Evolutionary conservation across 306 rosid genomes (phyloP).

Genomic region (Begonia peltatifolia): DNA sequence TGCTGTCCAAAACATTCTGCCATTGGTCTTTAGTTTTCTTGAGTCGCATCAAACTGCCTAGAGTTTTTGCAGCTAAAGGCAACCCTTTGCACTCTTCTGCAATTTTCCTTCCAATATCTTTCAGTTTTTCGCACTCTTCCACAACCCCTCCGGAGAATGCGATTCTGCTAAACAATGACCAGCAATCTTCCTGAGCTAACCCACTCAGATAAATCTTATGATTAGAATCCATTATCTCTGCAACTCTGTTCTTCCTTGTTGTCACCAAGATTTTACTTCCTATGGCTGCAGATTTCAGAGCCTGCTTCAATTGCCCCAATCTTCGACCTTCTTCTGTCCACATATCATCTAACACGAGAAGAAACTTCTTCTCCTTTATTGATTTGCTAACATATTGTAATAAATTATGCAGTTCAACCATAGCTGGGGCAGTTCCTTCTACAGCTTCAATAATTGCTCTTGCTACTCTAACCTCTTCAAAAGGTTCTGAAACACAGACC

Average conservation of each 20-base stretch:
- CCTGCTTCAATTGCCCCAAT: slow-evolving; percentile 16
- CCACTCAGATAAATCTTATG: slow-evolving; percentile 3
- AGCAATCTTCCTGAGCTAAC: slow-evolving; percentile 19
- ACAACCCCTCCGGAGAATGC: slow-evolving; percentile 13
- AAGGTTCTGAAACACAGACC: background rate
- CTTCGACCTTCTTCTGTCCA: slow-evolving; percentile 22
- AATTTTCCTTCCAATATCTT: background rate
- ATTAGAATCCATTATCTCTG: slow-evolving; percentile 10
- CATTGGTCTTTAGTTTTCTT: slow-evolving; percentile 12
- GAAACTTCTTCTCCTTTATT: slow-evolving; percentile 8
- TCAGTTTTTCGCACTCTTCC: slow-evolving; percentile 8
- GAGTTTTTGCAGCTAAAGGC: slow-evolving; percentile 14
- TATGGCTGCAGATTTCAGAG: slow-evolving; percentile 15
- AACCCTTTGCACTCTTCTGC: background rate
- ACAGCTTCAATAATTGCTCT: background rate
- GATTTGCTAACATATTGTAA: too few species aligned
- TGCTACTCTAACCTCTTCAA: background rate
- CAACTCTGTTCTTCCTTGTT: slow-evolving; percentile 14
- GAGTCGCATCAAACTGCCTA: slow-evolving; percentile 15
- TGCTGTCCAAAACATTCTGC: background rate
- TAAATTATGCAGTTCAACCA: background rate
- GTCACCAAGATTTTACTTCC: slow-evolving; percentile 28
- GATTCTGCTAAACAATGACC: slow-evolving; percentile 16
- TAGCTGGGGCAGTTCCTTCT: background rate
- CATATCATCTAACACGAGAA: slow-evolving; percentile 32